A percentile compares a stretch with the other conserved stretches of the same genome.
phyloP scores from a whole-genome alignment of 441 rosid genomes.

The Cnidoscolus chayamansa region DNA sequence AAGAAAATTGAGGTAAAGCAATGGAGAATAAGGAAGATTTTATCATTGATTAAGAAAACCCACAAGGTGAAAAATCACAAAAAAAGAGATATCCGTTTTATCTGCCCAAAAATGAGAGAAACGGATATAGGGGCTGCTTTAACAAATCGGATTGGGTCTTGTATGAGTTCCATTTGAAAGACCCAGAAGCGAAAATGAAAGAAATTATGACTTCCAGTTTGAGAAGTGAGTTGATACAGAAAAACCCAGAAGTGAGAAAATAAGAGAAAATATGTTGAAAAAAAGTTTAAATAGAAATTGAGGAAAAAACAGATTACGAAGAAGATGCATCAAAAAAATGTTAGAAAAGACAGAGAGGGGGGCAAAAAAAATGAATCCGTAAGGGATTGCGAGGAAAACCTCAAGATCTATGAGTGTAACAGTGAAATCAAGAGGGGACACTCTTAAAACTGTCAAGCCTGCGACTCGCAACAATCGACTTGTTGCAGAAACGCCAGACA shows the following conservation, averaged over 20 bases:
- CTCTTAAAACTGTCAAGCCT: background rate
- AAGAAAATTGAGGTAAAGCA: background rate
- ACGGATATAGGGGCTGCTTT: too few species aligned
- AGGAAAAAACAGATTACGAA: background rate
- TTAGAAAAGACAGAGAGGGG: background rate
- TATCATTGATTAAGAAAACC: background rate
- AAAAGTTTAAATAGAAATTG: background rate
- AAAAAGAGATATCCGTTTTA: background rate
- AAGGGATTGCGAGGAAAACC: slow-evolving; percentile 17
- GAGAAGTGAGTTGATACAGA: background rate
- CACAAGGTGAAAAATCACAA: slow-evolving; percentile 12
- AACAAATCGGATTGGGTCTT: slow-evolving; percentile 3
- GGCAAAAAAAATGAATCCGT: background rate
- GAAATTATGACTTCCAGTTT: background rate
- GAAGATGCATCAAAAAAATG: background rate
- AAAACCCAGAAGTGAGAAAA: slow-evolving; percentile 15
- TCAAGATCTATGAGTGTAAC: slow-evolving; percentile 29
- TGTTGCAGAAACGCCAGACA: slow-evolving; percentile 2
- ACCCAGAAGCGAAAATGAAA: slow-evolving; percentile 8
- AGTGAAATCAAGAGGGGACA: slow-evolving; percentile 15
- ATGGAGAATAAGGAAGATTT: background rate
- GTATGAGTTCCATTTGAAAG: background rate
- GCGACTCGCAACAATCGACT: slow-evolving; percentile 15
- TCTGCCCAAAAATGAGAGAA: background rate
- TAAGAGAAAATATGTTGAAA: background rate